Evolutionary conservation across 139 green algal genomes (phyloP).

Genomic region (Auxenochlorella pyrenoidosa): DNA sequence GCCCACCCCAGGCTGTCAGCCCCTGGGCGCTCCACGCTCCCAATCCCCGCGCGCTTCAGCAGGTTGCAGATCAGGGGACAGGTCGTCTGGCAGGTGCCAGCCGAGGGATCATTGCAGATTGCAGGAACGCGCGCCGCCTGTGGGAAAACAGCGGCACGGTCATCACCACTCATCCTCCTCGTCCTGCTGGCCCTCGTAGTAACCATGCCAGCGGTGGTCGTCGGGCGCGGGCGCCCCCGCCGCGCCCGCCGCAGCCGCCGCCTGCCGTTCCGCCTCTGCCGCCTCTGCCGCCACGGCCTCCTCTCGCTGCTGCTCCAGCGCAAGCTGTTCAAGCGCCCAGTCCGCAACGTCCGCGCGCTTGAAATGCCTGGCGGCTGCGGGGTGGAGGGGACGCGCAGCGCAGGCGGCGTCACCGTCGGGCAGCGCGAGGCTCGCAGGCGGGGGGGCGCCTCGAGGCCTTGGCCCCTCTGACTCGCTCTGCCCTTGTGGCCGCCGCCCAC

Average conservation of each 20-base stretch:
- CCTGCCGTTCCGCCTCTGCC: not conserved
- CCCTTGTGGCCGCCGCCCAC: too few species aligned
- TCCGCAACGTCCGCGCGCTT: not conserved
- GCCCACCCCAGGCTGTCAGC: too few species aligned
- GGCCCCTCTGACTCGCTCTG: not conserved
- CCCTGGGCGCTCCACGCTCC: too few species aligned
- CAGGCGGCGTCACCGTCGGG: not conserved
- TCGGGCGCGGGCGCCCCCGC: not conserved
- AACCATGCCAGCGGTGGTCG: slow-evolving; percentile 27
- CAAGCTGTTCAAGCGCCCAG: not conserved
- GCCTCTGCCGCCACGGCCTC: slow-evolving; percentile 3
- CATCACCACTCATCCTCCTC: slow-evolving; percentile 33
- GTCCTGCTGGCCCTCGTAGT: slow-evolving; percentile 18
- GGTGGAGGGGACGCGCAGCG: too few species aligned
- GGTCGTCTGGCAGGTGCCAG: too few species aligned
- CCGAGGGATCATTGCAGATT: too few species aligned
- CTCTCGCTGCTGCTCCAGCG: not conserved
- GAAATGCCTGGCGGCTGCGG: not conserved
- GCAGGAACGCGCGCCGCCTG: too few species aligned
- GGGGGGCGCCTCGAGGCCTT: not conserved
- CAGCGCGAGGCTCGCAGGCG: not conserved
- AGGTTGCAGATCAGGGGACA: too few species aligned
- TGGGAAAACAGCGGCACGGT: not conserved
- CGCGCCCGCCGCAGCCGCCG: not conserved
- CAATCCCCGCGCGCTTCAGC: too few species aligned